A percentile compares a stretch with the other conserved stretches of the same genome.
Conservation (phyloP, 352 stramenopile genomes). For the Peronosclerospora sorghi region DNA sequence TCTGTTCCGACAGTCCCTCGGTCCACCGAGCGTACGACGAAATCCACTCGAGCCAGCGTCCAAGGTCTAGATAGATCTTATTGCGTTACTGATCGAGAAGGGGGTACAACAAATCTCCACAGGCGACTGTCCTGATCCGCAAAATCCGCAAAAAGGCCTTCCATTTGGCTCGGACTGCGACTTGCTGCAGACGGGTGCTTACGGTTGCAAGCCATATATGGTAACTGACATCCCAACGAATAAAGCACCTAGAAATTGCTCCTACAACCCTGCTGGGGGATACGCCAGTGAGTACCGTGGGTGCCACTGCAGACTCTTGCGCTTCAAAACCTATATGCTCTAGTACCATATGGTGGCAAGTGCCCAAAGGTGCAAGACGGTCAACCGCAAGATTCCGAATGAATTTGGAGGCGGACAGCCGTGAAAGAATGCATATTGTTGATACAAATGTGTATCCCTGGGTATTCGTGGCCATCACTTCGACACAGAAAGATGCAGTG, state of each 20-base stretch:
- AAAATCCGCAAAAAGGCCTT: conserved; percentile 26
- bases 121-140: conserved; percentile 26
- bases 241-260: conserved; percentile 14
- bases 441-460: conserved; percentile 26
- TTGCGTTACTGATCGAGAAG: conserved; percentile 27
- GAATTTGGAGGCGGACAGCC: no score
- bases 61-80: conserved; percentile 31
- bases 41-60: conserved; percentile 16
- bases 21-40: conserved; percentile 4
- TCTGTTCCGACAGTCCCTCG: no score
- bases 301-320: conserved; percentile 11
- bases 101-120: conserved; percentile 17
- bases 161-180: conserved; percentile 32
- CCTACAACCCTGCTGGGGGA: conserved; percentile 17
- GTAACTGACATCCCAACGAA: conserved; percentile 15
- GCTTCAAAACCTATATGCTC: conserved; percentile 19
- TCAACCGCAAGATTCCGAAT: conserved; percentile 17
- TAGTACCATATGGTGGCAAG: conserved; percentile 21
- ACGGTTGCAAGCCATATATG: conserved; percentile 30
- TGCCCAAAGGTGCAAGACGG: conserved; percentile 23
- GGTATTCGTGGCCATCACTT: conserved; percentile 25
- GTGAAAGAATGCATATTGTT: no score
- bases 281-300: conserved; percentile 20
- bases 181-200: conserved; percentile 27
- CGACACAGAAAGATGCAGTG: background rate